Percentiles rank a stretch among this genome's conserved stretches.
Conservation (phyloP, 345 rosid genomes). For the Eucalyptus dawsonii region DNA sequence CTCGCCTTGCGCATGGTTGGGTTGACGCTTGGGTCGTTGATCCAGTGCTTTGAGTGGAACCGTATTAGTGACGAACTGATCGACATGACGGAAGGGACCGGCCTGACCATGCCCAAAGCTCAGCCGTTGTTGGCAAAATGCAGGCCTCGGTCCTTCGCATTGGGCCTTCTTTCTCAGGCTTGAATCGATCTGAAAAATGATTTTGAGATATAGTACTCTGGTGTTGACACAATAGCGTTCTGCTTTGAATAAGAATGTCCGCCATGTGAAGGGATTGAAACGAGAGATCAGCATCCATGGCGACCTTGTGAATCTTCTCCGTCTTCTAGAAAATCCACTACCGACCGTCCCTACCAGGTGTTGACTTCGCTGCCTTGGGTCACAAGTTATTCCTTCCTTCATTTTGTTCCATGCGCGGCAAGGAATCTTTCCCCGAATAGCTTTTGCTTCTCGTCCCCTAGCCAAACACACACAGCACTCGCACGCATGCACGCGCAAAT, state of each 20-base stretch:
- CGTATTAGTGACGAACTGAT: neutral
- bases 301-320: neutral
- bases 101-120: constrained; percentile 14
- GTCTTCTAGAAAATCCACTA: neutral
- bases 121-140: constrained; percentile 13
- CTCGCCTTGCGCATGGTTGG: constrained; percentile 12
- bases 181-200: neutral
- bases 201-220: neutral
- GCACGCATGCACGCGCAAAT: neutral
- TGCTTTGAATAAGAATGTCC: neutral
- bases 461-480: neutral
- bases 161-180: neutral
- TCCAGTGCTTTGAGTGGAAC: constrained; percentile 25
- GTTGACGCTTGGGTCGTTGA: constrained; percentile 4
- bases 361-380: neutral
- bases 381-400: too few species aligned
- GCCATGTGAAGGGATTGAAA: neutral
- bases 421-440: neutral
- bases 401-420: too few species aligned
- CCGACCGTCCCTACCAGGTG: neutral
- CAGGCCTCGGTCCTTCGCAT: constrained; percentile 5
- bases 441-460: neutral
- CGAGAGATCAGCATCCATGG: too few species aligned
- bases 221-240: neutral
- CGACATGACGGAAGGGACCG: constrained; percentile 20